Percentiles rank a stretch among this genome's conserved stretches.
Conservation (phyloP, 176 grass and related monocot genomes). For the Eleusine coracana region DNA sequence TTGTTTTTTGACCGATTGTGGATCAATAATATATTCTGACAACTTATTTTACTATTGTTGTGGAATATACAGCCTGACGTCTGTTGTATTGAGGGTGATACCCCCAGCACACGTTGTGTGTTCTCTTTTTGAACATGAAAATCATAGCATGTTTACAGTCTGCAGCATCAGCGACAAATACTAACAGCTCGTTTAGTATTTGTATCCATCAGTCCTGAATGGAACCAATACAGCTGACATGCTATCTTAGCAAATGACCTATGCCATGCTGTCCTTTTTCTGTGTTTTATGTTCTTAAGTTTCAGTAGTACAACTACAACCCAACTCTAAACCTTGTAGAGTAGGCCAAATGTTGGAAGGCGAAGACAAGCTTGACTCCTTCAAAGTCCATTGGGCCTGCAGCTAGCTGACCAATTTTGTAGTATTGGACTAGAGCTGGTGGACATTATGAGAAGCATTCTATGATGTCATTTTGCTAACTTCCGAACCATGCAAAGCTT, state of each 20-base stretch:
- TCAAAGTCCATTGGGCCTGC: conserved; percentile 37
- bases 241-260: background rate
- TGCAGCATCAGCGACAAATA: conserved; percentile 8
- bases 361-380: conserved; percentile 42
- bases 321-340: conserved; percentile 41
- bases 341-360: conserved; percentile 51
- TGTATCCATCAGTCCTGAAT: conserved; percentile 3
- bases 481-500: conserved; percentile 27
- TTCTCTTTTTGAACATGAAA: background rate
- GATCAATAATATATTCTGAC: background rate
- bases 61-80: background rate
- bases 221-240: background rate
- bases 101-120: background rate
- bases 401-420: conserved; percentile 26
- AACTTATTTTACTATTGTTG: background rate
- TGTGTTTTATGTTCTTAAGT: background rate
- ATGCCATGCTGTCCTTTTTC: conserved; percentile 35
- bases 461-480: conserved; percentile 37
- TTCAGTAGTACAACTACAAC: conserved; percentile 10
- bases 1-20: background rate
- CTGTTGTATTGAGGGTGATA: background rate
- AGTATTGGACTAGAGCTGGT: conserved; percentile 22
- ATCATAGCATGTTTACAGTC: background rate
- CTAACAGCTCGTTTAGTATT: background rate
- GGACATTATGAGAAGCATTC: conserved; percentile 10